Percentiles rank a stretch among this genome's conserved stretches.
Evolutionary conservation across 164 flowering plant genomes (phyloP).

Genomic region (Tinospora cordifolia): DNA sequence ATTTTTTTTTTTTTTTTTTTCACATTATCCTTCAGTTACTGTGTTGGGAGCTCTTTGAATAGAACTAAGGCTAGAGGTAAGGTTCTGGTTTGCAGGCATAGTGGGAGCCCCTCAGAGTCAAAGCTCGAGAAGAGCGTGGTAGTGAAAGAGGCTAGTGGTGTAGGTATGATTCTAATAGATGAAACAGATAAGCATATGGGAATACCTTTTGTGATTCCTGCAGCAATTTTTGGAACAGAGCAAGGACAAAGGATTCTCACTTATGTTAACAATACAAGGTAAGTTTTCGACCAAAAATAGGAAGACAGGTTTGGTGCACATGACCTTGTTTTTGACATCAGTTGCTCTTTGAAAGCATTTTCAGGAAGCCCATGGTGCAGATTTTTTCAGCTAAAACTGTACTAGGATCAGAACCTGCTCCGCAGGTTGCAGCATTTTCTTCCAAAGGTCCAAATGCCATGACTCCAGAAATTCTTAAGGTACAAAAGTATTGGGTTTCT

Average conservation of each 20-base stretch:
- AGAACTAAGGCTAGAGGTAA: conserved; percentile 51
- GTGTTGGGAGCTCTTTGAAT: conserved; percentile 69
- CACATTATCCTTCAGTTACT: conserved; percentile 37
- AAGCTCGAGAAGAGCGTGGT: conserved; percentile 52
- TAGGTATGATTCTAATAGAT: conserved; percentile 75
- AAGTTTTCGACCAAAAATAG: conserved; percentile 4
- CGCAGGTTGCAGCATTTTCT: conserved; percentile 64
- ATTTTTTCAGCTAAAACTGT: conserved; percentile 53
- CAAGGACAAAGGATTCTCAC: conserved; percentile 44
- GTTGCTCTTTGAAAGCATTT: background rate
- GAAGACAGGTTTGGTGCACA: background rate
- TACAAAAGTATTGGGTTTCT: conserved; percentile 13
- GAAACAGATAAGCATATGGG: conserved; percentile 59
- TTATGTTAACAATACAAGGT: conserved; percentile 54
- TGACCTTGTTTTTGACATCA: conserved; percentile 4
- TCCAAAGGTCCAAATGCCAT: conserved; percentile 70
- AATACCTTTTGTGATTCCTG: conserved; percentile 60
- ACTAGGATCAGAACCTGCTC: conserved; percentile 55
- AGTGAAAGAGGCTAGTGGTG: conserved; percentile 72
- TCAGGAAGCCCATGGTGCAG: conserved; percentile 44
- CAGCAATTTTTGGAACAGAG: conserved; percentile 47
- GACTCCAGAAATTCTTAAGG: conserved; percentile 74
- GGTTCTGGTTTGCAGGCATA: conserved; percentile 59
- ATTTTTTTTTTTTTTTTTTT: conserved; percentile 7
- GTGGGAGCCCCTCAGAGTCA: conserved; percentile 54